Conservation (phyloP, 2,329 filamentous ascomycete genomes). For the Allantophomopsis lycopodina region DNA sequence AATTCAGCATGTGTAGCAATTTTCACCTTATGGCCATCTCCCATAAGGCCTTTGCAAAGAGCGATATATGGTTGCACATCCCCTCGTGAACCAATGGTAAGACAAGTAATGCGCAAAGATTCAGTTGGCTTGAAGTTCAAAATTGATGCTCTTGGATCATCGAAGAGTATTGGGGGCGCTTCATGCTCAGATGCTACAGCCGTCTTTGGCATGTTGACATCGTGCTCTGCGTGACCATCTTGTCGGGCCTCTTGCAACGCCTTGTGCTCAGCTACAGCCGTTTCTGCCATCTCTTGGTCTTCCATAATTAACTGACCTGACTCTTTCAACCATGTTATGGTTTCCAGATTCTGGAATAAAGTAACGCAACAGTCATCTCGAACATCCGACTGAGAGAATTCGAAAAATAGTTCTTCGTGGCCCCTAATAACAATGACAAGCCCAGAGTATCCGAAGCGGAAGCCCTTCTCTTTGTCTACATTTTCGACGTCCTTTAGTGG, state of each 20-base stretch:
- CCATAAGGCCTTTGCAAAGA: constrained; percentile 77
- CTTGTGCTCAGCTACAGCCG: constrained; percentile 68
- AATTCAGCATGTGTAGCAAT: constrained; percentile 94
- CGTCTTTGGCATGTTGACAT: constrained; percentile 32
- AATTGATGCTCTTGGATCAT: constrained; percentile 77
- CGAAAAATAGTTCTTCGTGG: constrained; percentile 93
- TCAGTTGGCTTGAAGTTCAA: constrained; percentile 80
- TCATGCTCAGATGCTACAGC: constrained; percentile 31
- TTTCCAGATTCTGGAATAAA: constrained; percentile 63
- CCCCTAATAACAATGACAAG: constrained; percentile 87
- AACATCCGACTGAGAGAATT: constrained; percentile 65
- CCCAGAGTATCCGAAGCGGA: constrained; percentile 80
- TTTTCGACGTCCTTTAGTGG: constrained; percentile 88
- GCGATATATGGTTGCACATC: constrained; percentile 98
- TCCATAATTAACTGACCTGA: constrained; percentile 53
- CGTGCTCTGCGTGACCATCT: constrained; percentile 35
- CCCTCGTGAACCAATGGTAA: constrained; percentile 90
- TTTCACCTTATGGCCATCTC: constrained; percentile 71
- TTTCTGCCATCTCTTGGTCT: constrained; percentile 56
- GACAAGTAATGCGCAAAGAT: constrained; percentile 72
- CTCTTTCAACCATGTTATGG: constrained; percentile 55
- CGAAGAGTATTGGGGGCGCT: constrained; percentile 68
- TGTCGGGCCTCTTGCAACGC: constrained; percentile 63
- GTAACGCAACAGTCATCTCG: constrained; percentile 85
- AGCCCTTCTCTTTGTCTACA: constrained; percentile 88